Percentiles rank a stretch among this genome's conserved stretches.
Evolutionary conservation across 805 yeast species (phyloP).

Genomic region (Sungouiella thailandica): DNA sequence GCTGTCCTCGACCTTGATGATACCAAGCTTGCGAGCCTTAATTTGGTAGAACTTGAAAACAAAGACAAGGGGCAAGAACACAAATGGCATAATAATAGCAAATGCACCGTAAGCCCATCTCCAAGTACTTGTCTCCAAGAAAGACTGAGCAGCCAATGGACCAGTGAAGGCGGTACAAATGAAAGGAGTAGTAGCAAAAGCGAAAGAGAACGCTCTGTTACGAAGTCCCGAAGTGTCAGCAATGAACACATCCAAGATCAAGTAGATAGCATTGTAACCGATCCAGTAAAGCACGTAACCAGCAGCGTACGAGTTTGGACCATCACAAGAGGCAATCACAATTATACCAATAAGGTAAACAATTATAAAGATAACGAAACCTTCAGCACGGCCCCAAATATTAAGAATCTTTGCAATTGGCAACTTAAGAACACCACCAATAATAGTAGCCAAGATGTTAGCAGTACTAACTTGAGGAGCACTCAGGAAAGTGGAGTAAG

Average conservation of each 20-base stretch:
- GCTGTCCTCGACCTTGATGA: background rate
- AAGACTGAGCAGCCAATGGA: constrained; percentile 9
- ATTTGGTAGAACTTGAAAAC: constrained; percentile 2
- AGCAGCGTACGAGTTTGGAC: constrained; percentile 22
- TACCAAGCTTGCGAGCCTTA: constrained; percentile 1
- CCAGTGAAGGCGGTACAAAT: constrained; percentile 5
- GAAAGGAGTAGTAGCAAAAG: constrained; percentile 3
- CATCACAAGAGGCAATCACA: constrained; percentile 21
- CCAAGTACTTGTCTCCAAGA: constrained; percentile 31
- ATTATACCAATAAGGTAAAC: constrained; percentile 21
- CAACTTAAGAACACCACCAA: constrained; percentile 28
- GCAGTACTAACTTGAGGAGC: constrained; percentile 28
- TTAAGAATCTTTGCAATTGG: constrained; percentile 22
- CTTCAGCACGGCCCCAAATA: constrained; percentile 26
- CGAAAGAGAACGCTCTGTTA: constrained; percentile 3
- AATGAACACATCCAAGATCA: constrained; percentile 21
- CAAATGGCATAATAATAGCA: constrained; percentile 1
- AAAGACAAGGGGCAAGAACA: constrained; percentile 2
- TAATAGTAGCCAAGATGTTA: constrained; percentile 20
- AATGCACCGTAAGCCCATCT: constrained; percentile 31
- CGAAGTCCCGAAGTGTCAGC: constrained; percentile 14
- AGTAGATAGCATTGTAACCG: constrained; percentile 22
- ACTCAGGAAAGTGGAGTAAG: constrained; percentile 17
- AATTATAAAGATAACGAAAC: constrained; percentile 16
- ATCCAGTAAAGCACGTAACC: constrained; percentile 25